Evolutionary conservation across 2,329 filamentous ascomycete species (phyloP), one percentile per base, ranked within the genome.

Genomic region (Emericellopsis atlantica): DNA sequence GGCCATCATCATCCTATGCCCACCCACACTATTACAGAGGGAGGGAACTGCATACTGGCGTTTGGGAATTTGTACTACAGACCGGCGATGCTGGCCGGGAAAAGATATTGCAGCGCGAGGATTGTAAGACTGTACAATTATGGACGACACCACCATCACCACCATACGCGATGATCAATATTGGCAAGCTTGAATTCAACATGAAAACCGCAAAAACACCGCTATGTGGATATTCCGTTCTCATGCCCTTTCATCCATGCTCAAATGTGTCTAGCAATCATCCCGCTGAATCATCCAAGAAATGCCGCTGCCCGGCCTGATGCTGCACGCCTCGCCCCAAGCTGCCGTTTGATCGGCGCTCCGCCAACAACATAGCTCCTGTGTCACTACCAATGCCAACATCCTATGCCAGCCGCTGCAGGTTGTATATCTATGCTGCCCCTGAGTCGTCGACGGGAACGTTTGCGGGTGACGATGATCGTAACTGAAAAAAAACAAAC

Each of bases 361-460:
- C 26, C 26, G 8, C 26, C 26, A 12, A 9, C 26, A 12, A 29
- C 9, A 29, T 29, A 12, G 12, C 26, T 29, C 26, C 26, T 29
- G 18, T 29, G 26, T 12, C 12, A 4, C 26, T 29, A 29, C 26
- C 26, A 29, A 4, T 29, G 9, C 26, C 12, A 29, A 12, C 26
- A 9, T 29, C 3, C 26, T 38, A 36, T 49, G 47, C 46, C 48
- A 51, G 47, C 51, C 49, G 55, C 48, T 49, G 48, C 43, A 46
- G 49, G 49, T 38, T 14, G n/a, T 29, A 22, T 22, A 26, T 38
- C 10, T 14, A 14, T n/a, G 15, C n/a, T 16, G 33, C 8, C 4
- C 36, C 29, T 6, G 10, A 10, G 36, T 5, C 14, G 36, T 24
- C 24, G 22, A 5, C 36, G 36, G 23, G 16, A 24, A 26, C 10